Conservation (phyloP, 1,284 basidiomycete species). For the Puccinia polysora region DNA sequence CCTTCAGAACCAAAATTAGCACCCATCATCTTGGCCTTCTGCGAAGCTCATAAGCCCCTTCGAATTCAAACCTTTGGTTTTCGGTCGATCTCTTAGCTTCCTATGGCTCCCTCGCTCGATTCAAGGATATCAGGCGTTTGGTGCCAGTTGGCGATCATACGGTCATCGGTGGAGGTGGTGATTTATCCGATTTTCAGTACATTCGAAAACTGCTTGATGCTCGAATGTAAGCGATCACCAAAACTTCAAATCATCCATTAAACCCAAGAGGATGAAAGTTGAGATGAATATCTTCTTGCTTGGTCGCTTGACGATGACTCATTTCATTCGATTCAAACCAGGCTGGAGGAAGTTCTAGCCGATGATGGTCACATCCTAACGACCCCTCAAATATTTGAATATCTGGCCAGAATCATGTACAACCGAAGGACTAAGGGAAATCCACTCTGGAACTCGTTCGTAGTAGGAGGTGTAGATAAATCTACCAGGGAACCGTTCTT, state of each 20-base stretch:
- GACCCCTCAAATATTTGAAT: slow-evolving; percentile 88
- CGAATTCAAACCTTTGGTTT: background rate
- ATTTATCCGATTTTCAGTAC: slow-evolving; percentile 97
- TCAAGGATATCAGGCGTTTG: slow-evolving; percentile 89
- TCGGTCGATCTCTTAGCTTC: slow-evolving; percentile 63
- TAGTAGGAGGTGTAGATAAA: slow-evolving; percentile 86
- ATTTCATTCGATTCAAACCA: slow-evolving; percentile 45
- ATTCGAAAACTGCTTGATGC: slow-evolving; percentile 73
- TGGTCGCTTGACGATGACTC: background rate
- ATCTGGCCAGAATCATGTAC: slow-evolving; percentile 87
- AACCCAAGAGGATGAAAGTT: background rate
- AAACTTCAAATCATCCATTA: background rate
- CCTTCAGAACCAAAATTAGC: background rate
- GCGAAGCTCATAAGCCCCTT: background rate
- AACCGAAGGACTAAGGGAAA: slow-evolving; percentile 78
- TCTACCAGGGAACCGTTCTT: slow-evolving; percentile 70
- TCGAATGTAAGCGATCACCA: slow-evolving; percentile 56
- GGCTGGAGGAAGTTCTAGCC: slow-evolving; percentile 70
- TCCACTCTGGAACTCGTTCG: slow-evolving; percentile 90
- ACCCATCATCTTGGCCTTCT: slow-evolving; percentile 6
- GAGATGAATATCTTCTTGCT: background rate
- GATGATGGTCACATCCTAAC: slow-evolving; percentile 80
- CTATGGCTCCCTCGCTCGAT: slow-evolving; percentile 92
- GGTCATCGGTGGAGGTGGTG: slow-evolving; percentile 84
- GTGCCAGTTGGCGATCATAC: slow-evolving; percentile 77